phyloP scores from a whole-genome alignment of 2,329 filamentous ascomycete genomes.

The Tricladium varicosporioides region DNA sequence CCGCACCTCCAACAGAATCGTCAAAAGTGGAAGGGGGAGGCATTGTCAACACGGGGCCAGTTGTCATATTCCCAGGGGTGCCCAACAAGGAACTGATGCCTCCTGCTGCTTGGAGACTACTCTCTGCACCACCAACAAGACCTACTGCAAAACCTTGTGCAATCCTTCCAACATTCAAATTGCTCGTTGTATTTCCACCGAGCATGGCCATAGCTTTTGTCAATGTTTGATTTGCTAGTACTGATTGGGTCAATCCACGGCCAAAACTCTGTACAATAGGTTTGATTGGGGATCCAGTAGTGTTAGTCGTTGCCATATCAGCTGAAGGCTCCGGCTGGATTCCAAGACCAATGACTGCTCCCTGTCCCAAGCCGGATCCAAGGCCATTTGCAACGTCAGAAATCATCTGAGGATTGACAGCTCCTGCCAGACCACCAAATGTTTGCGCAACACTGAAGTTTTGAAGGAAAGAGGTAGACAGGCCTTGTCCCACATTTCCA shows the following conservation, averaged over 20 bases:
- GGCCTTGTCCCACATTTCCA: not conserved
- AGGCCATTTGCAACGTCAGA: constrained; percentile 3
- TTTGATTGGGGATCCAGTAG: not conserved
- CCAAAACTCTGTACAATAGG: constrained; percentile 29
- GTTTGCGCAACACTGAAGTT: not conserved
- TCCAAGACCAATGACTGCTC: constrained; percentile 19
- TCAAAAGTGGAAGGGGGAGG: constrained; percentile 31
- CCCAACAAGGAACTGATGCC: constrained; percentile 9
- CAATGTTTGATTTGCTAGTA: constrained; percentile 35
- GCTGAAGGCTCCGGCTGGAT: constrained; percentile 8
- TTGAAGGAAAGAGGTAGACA: not conserved
- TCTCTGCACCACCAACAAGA: constrained; percentile 36
- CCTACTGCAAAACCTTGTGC: constrained; percentile 38
- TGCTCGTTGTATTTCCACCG: constrained; percentile 13
- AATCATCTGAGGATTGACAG: not conserved
- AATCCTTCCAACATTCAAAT: constrained; percentile 29
- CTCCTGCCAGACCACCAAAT: not conserved
- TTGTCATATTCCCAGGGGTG: not conserved
- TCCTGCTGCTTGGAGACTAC: constrained; percentile 29
- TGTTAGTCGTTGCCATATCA: not conserved
- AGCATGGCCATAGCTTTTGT: constrained; percentile 25
- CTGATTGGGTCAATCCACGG: constrained; percentile 32
- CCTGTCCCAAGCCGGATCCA: constrained; percentile 19
- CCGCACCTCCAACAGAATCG: constrained; percentile 37
- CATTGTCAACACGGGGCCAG: constrained; percentile 28